Evolutionary conservation across 1,284 basidiomycete species (phyloP), one percentile per base, ranked within the genome.

Genomic region (Boletus smithii): DNA sequence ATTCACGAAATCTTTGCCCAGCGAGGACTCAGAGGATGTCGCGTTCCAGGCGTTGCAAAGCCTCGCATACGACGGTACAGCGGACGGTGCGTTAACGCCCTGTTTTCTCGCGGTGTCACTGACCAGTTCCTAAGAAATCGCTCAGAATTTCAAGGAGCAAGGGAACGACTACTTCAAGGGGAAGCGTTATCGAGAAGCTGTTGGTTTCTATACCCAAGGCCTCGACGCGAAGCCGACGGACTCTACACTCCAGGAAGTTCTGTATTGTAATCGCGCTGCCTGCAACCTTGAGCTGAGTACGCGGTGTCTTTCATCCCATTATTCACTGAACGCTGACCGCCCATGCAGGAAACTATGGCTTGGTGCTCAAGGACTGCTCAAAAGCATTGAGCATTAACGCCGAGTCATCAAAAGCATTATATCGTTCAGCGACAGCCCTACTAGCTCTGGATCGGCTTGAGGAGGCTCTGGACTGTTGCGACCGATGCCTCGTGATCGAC

Each of bases 101-200:
- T 18, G 17, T 17, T 37, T 33, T 16, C 40, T 34, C 33, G 31
- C 17, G 39, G 11, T 8, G 3, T 44, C 46, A 22, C 37, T 56
- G 40, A 53, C 42, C 30, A 17, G 27, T 42, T 18, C 29, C 24
- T 22, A 57, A 95, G 95, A 99, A 67, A 76, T 92, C 55, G 92
- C 95, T 0, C 74, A 81, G 53, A 95, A 91, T 65, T 97, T 97
- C 70, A 97, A 97, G 68, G 81, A 90, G 45, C 92, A 97, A 66
- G 95, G 93, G 3, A 97, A 97, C 66, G 91, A 94, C 48, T 93
- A 97, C 60, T 97, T 91, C 71, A 84, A 83, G 53, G 86, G 85
- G 18, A 91, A 89, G 63, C 80, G 91, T 39, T 91, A 83, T 68
- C 79, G 86, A 24, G 95, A 99, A 65, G 95, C 95, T 2, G 56